Evolutionary conservation across 1,139 yeast genomes (phyloP), one percentile per base, ranked within the genome.

Genomic region (Dujonia santamariae): DNA sequence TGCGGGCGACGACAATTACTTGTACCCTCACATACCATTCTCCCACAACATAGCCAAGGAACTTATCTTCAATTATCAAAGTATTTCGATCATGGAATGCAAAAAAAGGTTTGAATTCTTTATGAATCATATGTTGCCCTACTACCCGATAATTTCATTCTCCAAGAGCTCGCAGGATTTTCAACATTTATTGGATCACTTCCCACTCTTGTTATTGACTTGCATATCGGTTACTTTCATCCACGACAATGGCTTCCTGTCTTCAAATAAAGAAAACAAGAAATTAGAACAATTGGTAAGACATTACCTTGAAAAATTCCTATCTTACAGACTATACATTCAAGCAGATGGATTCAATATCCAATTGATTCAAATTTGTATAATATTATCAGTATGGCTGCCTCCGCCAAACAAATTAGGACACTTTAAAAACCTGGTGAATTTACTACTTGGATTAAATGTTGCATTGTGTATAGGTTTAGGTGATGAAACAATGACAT

Each of bases 381-480:
- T 73, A 33, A 60, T 72, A 3, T 47, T 74, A 12, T 68, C 77
- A 7, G 50, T 70, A 6, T 75, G 79, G 80, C 63, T 69, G 37
- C 53, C 72, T 4, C 76, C 78, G 2, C 75, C 79, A 3, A 56
- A 63, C 22, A 63, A 61, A 40, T 61, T 72, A 54, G 78, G 77
- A 4, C 72, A 75, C 26, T 73, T 65, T 47, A 71, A 68, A 44
- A 75, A 71, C 45, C 79, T 73, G 41, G 61, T 75, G 50, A 66
- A 67, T 40, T 47, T 74, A 18, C 47, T 75, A 38, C 62, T 65
- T 31, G 74, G 75, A 2, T 55, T 66, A 35, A 65, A 63, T 39
- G 48, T 75, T 24, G 61, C 75, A 2, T 45, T 74, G 18, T 72
- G 79, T 45, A 60, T 74, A 17, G 79, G 75, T 38, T 48, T 73